phyloP scores from a whole-genome alignment of 495 filamentous ascomycete species.

The Pseudoneurospora amorphoporcata region DNA sequence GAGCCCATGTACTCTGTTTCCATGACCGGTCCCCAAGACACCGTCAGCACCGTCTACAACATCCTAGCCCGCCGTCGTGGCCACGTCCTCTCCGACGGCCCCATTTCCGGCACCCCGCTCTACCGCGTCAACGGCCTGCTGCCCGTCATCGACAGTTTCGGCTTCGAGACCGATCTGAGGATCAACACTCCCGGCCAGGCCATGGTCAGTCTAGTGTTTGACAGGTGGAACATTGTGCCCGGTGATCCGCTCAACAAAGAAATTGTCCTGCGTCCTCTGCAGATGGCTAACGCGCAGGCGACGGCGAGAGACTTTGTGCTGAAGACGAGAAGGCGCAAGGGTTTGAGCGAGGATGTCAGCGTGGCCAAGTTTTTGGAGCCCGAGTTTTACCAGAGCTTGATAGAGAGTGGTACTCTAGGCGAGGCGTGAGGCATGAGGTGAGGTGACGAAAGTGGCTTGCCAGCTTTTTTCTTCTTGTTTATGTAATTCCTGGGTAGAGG shows the following conservation, averaged over 20 bases:
- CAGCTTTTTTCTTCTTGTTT: not conserved
- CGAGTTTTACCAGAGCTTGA: conserved; percentile 78
- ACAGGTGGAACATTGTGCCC: conserved; percentile 89
- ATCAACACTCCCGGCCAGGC: conserved; percentile 94
- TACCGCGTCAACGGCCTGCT: conserved; percentile 85
- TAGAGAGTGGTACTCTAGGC: conserved; percentile 77
- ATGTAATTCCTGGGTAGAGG: not conserved
- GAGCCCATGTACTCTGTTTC: conserved; percentile 86
- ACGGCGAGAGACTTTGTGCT: conserved; percentile 92
- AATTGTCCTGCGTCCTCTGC: conserved; percentile 67
- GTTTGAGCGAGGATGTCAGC: conserved; percentile 87
- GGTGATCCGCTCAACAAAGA: conserved; percentile 90
- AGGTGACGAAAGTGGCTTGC: conserved; percentile 13
- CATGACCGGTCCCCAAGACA: conserved; percentile 88
- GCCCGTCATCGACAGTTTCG: conserved; percentile 93
- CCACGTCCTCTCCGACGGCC: conserved; percentile 86
- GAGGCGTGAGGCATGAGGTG: conserved; percentile 12
- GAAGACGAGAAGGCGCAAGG: conserved; percentile 90
- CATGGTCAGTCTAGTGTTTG: conserved; percentile 84
- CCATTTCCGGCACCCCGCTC: conserved; percentile 90
- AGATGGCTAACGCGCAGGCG: conserved; percentile 75
- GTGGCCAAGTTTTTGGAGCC: conserved; percentile 94
- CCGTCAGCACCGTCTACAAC: conserved; percentile 81
- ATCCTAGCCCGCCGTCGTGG: conserved; percentile 80
- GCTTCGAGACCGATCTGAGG: conserved; percentile 91